Conservation (phyloP, 371 early-diverging fungal genomes). For the Syncephalastrum contaminatum region DNA sequence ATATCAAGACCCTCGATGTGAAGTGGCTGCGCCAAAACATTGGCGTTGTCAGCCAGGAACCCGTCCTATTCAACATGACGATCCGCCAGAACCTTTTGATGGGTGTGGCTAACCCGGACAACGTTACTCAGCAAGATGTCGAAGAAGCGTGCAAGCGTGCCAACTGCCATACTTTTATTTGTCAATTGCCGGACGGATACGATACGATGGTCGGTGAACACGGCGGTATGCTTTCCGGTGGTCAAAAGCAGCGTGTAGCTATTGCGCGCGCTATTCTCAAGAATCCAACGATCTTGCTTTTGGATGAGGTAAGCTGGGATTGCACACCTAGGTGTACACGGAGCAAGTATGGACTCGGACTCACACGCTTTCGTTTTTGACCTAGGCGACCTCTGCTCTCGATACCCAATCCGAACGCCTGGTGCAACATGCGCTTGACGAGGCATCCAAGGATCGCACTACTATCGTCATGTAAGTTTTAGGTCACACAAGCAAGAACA, state of each 20-base stretch:
- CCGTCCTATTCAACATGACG: conserved; percentile 82
- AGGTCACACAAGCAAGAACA: no score
- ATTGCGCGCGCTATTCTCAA: conserved; percentile 51
- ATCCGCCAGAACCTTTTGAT: conserved; percentile 80
- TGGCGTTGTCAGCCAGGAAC: conserved; percentile 89
- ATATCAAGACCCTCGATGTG: conserved; percentile 67
- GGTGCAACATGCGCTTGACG: conserved; percentile 80
- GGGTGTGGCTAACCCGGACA: conserved; percentile 40
- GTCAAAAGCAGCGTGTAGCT: conserved; percentile 62
- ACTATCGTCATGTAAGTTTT: conserved; percentile 74
- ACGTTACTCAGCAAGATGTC: conserved; percentile 56
- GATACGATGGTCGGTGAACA: conserved; percentile 72
- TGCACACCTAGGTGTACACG: neutral
- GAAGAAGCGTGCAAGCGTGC: conserved; percentile 61
- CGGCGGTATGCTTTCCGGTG: conserved; percentile 78
- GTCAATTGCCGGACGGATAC: conserved; percentile 72
- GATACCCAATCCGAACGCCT: conserved; percentile 80
- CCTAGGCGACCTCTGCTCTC: conserved; percentile 72
- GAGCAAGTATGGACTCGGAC: neutral
- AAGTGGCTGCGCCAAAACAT: conserved; percentile 74
- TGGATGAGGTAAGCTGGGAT: conserved; percentile 37
- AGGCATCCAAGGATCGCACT: conserved; percentile 74
- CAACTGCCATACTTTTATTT: conserved; percentile 79
- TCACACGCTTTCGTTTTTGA: neutral
- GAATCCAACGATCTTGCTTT: conserved; percentile 41